Evolutionary conservation across 1,284 basidiomycete species (phyloP).

Genomic region (Trichosporon asahii): DNA sequence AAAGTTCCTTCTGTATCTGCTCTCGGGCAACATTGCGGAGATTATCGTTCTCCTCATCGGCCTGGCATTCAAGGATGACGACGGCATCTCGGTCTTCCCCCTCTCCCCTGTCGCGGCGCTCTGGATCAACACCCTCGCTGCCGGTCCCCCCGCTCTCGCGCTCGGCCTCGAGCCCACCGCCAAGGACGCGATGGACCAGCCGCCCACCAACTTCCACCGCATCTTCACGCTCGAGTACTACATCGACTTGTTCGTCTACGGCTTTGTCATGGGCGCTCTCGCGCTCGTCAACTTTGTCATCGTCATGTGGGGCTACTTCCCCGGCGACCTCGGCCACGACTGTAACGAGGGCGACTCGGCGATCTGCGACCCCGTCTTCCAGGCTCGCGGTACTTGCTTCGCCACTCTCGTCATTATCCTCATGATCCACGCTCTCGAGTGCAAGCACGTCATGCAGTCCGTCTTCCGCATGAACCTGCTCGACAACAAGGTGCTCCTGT

Average conservation of each 20-base stretch:
- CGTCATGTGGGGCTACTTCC: conserved; percentile 56
- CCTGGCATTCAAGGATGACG: conserved; percentile 63
- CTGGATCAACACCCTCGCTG: conserved; percentile 58
- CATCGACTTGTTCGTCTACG: conserved; percentile 62
- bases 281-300: conserved; percentile 58
- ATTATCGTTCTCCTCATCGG: conserved; percentile 62
- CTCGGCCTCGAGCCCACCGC: conserved; percentile 62
- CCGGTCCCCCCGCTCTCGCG: conserved; percentile 60
- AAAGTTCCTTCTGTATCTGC: conserved; percentile 55
- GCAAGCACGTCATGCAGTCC: conserved; percentile 49
- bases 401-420: conserved; percentile 58
- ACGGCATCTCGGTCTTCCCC: conserved; percentile 62
- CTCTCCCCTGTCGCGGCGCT: conserved; percentile 65
- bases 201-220: conserved; percentile 57
- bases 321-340: conserved; percentile 55
- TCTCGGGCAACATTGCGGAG: conserved; percentile 62
- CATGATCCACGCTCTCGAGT: conserved; percentile 50
- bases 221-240: conserved; percentile 59
- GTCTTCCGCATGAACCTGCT: conserved; percentile 57
- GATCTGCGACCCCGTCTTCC: conserved; percentile 52
- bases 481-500: conserved; percentile 59
- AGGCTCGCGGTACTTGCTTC: conserved; percentile 59
- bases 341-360: conserved; percentile 54
- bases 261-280: conserved; percentile 61
- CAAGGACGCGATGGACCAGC: conserved; percentile 59